phyloP scores from a whole-genome alignment of 2,329 filamentous ascomycete species.

The Periconia sp. region DNA sequence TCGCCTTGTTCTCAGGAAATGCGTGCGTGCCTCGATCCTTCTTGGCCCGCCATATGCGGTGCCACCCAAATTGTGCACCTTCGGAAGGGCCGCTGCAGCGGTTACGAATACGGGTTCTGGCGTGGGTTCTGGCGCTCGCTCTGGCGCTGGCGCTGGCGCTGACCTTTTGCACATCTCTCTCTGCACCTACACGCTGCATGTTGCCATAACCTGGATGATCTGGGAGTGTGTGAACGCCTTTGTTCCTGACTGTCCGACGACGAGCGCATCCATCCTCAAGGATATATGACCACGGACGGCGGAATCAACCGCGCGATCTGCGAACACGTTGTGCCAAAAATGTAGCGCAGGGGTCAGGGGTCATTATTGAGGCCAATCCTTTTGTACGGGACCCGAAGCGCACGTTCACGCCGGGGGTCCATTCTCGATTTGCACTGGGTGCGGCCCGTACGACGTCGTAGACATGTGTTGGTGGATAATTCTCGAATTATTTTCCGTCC shows the following conservation, averaged over 20 bases:
- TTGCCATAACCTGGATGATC: neutral
- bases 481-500: neutral
- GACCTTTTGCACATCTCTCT: neutral
- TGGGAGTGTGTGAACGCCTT: neutral
- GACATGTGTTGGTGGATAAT: slow-evolving; percentile 19
- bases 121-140: neutral
- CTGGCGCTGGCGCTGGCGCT: neutral
- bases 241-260: neutral
- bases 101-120: slow-evolving; percentile 1
- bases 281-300: slow-evolving; percentile 16
- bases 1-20: slow-evolving; percentile 19
- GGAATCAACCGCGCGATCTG: slow-evolving; percentile 42
- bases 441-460: slow-evolving; percentile 31
- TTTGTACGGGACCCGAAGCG: slow-evolving; percentile 15
- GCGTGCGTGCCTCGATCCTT: slow-evolving; percentile 5
- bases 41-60: slow-evolving; percentile 7
- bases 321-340: slow-evolving; percentile 39
- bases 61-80: slow-evolving; percentile 1
- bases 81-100: slow-evolving; percentile 4
- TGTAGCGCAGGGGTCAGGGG: slow-evolving; percentile 15
- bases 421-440: slow-evolving; percentile 41
- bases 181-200: neutral
- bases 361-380: slow-evolving; percentile 17
- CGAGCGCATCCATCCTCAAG: slow-evolving; percentile 13
- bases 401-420: slow-evolving; percentile 18